Percentiles rank a stretch among this genome's conserved stretches.
These are phyloP conservation scores for Blastomyces emzantsi DNA, from an alignment of 2,329 filamentous ascomycete genomes.

Conservation along the genomic window DNA sequence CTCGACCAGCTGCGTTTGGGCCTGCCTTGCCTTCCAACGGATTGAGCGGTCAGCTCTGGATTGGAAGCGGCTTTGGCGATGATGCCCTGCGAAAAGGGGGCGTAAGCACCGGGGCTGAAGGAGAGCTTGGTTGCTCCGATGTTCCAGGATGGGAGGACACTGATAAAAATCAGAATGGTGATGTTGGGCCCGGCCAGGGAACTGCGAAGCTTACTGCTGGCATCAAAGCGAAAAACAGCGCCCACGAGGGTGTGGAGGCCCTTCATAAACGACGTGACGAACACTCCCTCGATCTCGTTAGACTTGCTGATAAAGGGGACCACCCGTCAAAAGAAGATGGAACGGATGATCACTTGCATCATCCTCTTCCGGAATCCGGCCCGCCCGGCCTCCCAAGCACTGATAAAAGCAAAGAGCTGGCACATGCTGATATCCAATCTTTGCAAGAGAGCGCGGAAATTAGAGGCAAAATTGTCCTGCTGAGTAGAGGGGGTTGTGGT, in stretches of 20 bases:
- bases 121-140: slow-evolving; percentile 91
- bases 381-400: slow-evolving; percentile 14
- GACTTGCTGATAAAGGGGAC: neutral
- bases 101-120: slow-evolving; percentile 50
- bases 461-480: slow-evolving; percentile 78
- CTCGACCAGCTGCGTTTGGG: slow-evolving; percentile 87
- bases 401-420: slow-evolving; percentile 26
- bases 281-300: neutral
- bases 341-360: slow-evolving; percentile 75
- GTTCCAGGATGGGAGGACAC: slow-evolving; percentile 76
- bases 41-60: slow-evolving; percentile 83
- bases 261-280: slow-evolving; percentile 3
- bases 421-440: slow-evolving; percentile 85
- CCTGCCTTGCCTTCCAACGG: slow-evolving; percentile 65
- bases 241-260: neutral
- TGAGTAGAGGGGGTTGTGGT: slow-evolving; percentile 88
- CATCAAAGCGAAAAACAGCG: neutral
- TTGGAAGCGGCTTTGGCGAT: slow-evolving; percentile 83
- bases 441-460: slow-evolving; percentile 90
- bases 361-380: slow-evolving; percentile 42
- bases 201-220: slow-evolving; percentile 3
- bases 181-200: slow-evolving; percentile 4
- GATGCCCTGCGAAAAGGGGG: slow-evolving; percentile 56
- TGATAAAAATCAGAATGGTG: slow-evolving; percentile 26
- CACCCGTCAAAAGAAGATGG: slow-evolving; percentile 54